phyloP scores from a whole-genome alignment of 2,329 filamentous ascomycete species.

The Monilinia laxa region DNA sequence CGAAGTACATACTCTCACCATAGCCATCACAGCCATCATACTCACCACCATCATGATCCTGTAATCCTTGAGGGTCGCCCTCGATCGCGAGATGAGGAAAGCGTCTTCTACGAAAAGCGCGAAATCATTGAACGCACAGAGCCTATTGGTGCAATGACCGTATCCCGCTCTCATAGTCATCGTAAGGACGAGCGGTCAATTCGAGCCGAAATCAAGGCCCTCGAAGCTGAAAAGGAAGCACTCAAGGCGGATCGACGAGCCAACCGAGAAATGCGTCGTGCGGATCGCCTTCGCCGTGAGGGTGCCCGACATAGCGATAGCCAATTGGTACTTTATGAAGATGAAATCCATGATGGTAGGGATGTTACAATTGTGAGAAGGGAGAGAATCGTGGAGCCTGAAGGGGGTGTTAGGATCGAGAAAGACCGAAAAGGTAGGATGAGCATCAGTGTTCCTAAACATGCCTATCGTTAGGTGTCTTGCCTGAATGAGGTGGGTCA shows the following conservation, averaged over 20 bases:
- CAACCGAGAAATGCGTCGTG: constrained; percentile 45
- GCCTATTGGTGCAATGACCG: constrained; percentile 46
- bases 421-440: constrained; percentile 97
- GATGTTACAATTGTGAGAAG: constrained; percentile 54
- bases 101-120: constrained; percentile 31
- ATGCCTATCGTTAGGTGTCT: constrained; percentile 50
- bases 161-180: constrained; percentile 43
- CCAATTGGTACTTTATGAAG: constrained; percentile 62
- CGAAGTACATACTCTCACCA: constrained; percentile 19
- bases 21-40: constrained; percentile 17
- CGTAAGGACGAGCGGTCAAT: constrained; percentile 55
- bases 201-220: constrained; percentile 66
- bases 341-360: constrained; percentile 44
- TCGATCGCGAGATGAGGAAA: constrained; percentile 30
- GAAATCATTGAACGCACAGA: constrained; percentile 36
- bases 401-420: constrained; percentile 67
- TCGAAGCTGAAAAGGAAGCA: constrained; percentile 65
- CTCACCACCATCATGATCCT: constrained; percentile 42
- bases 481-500: constrained; percentile 35
- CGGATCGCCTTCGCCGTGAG: constrained; percentile 53
- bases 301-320: constrained; percentile 59
- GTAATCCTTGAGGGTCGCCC: constrained; percentile 46
- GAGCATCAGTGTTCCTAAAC: constrained; percentile 75
- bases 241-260: constrained; percentile 57
- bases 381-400: constrained; percentile 54